phyloP scores from a whole-genome alignment of 2,329 filamentous ascomycete genomes.

The Calycina herbarum region DNA sequence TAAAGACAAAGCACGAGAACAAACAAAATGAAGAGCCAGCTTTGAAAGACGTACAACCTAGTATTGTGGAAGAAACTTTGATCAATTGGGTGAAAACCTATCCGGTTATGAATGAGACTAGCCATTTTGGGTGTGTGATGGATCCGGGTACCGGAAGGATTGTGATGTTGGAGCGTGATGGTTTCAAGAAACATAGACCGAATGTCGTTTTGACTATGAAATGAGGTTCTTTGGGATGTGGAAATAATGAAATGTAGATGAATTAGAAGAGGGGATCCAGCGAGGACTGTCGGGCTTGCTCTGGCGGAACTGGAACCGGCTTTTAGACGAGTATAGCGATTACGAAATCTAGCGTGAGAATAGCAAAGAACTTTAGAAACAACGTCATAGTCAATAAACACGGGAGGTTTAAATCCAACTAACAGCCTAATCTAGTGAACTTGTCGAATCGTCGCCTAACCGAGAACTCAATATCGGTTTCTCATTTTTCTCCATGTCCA shows the following conservation, averaged over 20 bases:
- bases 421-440: no score
- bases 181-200: not conserved
- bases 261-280: not conserved
- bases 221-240: not conserved
- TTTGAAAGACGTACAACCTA: constrained; percentile 23
- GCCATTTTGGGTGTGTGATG: constrained; percentile 59
- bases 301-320: no score
- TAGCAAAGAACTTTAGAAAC: no score
- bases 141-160: constrained; percentile 52
- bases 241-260: no score
- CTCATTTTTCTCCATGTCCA: no score
- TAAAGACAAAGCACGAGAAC: constrained; percentile 28
- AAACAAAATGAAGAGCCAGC: constrained; percentile 3
- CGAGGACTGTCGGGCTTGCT: not conserved
- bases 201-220: not conserved
- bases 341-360: no score
- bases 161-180: constrained; percentile 42
- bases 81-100: constrained; percentile 50
- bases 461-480: no score
- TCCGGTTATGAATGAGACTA: constrained; percentile 56
- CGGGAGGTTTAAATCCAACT: no score
- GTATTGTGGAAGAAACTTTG: constrained; percentile 39
- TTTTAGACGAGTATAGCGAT: no score
- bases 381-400: no score
- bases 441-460: no score